Percentiles rank a stretch among this genome's conserved stretches.
Evolutionary conservation across 805 yeast genomes (phyloP).

Genomic region (Zygotorulaspora danielsina): DNA sequence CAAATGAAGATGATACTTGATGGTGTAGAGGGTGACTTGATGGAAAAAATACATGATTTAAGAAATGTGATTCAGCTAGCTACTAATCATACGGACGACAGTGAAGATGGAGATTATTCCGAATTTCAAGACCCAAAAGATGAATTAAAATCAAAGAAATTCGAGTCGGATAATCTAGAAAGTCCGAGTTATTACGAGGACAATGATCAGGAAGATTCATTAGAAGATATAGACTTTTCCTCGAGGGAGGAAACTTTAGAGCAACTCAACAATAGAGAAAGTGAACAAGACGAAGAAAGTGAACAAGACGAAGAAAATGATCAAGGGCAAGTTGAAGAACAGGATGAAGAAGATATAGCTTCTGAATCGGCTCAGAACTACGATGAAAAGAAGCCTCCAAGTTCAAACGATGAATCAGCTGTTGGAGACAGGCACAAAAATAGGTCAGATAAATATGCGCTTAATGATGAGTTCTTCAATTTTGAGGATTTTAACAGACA

Average conservation of each 20-base stretch:
- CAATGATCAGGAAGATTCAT: conserved; percentile 19
- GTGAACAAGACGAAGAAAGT: conserved; percentile 7
- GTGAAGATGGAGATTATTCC: conserved; percentile 48
- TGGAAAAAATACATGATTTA: conserved; percentile 53
- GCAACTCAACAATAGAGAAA: conserved; percentile 12
- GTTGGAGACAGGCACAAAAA: conserved; percentile 22
- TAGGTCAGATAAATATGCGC: conserved; percentile 52
- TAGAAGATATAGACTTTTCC: conserved; percentile 25
- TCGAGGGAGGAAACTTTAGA: conserved; percentile 16
- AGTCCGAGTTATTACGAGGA: neutral
- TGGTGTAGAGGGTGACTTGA: conserved; percentile 60
- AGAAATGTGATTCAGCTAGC: conserved; percentile 24
- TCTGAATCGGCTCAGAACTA: conserved; percentile 27
- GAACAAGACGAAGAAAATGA: conserved; percentile 21
- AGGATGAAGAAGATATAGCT: conserved; percentile 23
- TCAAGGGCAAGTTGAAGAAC: conserved; percentile 15
- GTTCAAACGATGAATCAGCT: no score
- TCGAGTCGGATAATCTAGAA: conserved; percentile 9
- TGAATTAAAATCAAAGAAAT: conserved; percentile 14
- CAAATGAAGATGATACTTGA: conserved; percentile 84
- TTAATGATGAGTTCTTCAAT: conserved; percentile 80
- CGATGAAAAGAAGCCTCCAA: conserved; percentile 24
- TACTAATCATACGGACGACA: neutral
- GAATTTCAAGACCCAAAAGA: conserved; percentile 33
- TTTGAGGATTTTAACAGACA: conserved; percentile 79